Base-by-base conservation (phyloP, 2,329 filamentous ascomycete species). In the Fusarium sp. region DNA sequence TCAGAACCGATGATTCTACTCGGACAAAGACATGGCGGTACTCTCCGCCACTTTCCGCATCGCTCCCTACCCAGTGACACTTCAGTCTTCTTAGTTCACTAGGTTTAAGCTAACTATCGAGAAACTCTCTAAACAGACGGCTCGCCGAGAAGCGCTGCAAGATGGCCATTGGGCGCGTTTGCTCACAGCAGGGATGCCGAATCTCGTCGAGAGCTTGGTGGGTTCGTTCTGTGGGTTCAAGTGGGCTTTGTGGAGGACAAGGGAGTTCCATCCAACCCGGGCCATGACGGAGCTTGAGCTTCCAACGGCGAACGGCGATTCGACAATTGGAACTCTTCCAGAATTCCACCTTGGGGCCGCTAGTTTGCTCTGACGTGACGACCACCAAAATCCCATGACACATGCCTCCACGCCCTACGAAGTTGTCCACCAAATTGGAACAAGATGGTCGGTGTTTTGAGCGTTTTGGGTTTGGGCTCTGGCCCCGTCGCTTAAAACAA, bases 321-420 rank as follows among this genome's bases (percentile, higher is more conserved):
- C 76, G 77, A 77, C 77, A 79, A 79, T 79, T 79, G 75, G 77
- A 79, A 79, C 67, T 75, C 67, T 79, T 79, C 77, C 77, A 79
- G 77, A 79, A 79, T 74, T 73, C 70, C 70, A 74, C 64, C 64
- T 31, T 69, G 64, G 65, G 62, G 68, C 74, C 74, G 60, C 77
- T 79, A 77, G 67, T 59, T 68, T 37, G 33, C 65, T 77, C 76
- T 79, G 76, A 79, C 77, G 75, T 77, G 76, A 75, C 77, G 62
- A 59, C 65, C 69, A 73, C 67, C 68, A 59, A 67, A 72, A 71
- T 68, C 74, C 68, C 77, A 78, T 76, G 76, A 75, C 76, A 78
- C 72, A 75, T 69, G 71, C 62, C 64, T 65, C 74, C 69, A 65
- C 68, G 62, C 64, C 52, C 65, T 37, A 71, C 60, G 41, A 61